Evolutionary conservation across 2,329 filamentous ascomycete genomes (phyloP).

Genomic region (Eurotiales sp.): DNA sequence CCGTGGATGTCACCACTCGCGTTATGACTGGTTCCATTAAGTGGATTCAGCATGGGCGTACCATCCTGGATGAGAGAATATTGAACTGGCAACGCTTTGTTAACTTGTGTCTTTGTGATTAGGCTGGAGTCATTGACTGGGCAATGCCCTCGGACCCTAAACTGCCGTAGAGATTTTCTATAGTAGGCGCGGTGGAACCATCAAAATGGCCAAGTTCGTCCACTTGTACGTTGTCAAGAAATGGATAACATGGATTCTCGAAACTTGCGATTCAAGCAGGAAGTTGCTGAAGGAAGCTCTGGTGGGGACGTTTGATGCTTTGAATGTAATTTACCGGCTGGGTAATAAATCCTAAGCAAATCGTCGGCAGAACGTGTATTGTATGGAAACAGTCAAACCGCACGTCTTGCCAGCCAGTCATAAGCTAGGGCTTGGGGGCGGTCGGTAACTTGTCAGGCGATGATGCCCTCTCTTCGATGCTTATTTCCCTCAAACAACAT

Average conservation of each 20-base stretch:
- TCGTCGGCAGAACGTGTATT: too few relatives aligned
- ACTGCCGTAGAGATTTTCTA: background rate
- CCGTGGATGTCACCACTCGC: background rate
- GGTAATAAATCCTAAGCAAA: too few relatives aligned
- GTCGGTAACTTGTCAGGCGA: too few relatives aligned
- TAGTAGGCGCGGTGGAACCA: background rate
- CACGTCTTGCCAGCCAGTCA: too few relatives aligned
- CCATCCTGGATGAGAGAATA: background rate
- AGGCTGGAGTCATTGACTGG: too few relatives aligned
- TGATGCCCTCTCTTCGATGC: too few relatives aligned
- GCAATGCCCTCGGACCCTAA: too few relatives aligned
- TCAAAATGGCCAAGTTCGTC: background rate
- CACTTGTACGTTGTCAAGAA: background rate
- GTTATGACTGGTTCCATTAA: background rate
- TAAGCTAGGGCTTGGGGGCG: too few relatives aligned
- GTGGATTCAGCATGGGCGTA: background rate
- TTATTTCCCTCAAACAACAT: too few relatives aligned
- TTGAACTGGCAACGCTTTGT: background rate
- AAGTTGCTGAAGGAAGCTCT: background rate
- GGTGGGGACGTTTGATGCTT: background rate
- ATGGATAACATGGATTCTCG: too few relatives aligned
- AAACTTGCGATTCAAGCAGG: too few relatives aligned
- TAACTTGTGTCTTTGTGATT: background rate
- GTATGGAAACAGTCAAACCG: too few relatives aligned
- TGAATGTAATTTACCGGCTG: background rate